Percentiles rank a stretch among this genome's conserved stretches.
These are phyloP conservation scores for Nicotiana rustica DNA, from an alignment of 305 asterid genomes.

Conservation along the genomic window DNA sequence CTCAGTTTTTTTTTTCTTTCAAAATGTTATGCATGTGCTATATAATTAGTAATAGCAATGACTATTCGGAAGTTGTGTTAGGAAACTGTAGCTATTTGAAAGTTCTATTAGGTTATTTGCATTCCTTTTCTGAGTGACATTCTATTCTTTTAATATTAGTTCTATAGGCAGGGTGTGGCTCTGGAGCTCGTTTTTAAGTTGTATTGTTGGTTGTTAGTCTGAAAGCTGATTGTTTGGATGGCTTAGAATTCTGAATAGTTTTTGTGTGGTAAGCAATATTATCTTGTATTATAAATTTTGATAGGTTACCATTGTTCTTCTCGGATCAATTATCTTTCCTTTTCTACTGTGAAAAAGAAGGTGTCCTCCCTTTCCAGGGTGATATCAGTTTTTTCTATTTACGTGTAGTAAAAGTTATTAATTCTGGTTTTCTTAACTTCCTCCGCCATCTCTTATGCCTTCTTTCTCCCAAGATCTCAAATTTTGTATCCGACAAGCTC, in stretches of 20 bases:
- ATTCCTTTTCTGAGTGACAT: too few relatives aligned
- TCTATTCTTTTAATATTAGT: background rate
- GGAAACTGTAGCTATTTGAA: too few relatives aligned
- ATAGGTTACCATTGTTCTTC: background rate
- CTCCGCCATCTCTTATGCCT: background rate
- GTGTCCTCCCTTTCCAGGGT: background rate
- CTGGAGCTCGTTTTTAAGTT: background rate
- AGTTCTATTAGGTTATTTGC: too few relatives aligned
- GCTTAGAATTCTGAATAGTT: background rate
- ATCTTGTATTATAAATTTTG: background rate
- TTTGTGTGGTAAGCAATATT: background rate
- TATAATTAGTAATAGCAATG: too few relatives aligned
- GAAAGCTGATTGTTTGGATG: background rate
- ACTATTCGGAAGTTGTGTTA: too few relatives aligned
- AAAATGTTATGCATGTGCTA: too few relatives aligned
- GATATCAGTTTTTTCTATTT: background rate
- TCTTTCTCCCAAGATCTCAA: background rate
- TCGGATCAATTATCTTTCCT: background rate
- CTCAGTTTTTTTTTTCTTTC: background rate
- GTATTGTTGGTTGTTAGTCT: background rate
- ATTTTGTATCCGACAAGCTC: background rate
- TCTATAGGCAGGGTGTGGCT: background rate
- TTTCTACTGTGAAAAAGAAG: too few relatives aligned
- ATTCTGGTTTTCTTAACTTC: background rate
- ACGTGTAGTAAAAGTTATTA: background rate